Evolutionary conservation across 129 eudicot species (phyloP).

Genomic region (Ambrosia artemisiifolia): DNA sequence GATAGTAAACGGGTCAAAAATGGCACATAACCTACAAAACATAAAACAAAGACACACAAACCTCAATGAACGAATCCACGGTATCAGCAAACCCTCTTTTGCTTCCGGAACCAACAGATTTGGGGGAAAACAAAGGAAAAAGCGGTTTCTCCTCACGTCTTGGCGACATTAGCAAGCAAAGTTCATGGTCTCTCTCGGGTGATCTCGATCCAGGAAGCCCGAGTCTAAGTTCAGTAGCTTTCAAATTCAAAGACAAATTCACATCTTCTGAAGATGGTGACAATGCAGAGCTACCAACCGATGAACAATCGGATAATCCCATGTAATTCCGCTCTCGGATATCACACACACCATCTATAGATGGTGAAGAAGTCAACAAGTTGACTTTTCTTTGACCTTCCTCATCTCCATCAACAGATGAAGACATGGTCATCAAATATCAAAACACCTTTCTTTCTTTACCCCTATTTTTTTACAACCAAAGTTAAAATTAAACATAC

Average conservation of each 20-base stretch:
- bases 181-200: constrained; percentile 33
- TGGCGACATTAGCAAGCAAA: constrained; percentile 18
- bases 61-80: constrained; percentile 38
- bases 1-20: no score
- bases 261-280: constrained; percentile 32
- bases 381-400: constrained; percentile 40
- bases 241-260: constrained; percentile 37
- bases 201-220: constrained; percentile 65
- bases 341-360: constrained; percentile 33
- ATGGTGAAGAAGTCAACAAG: constrained; percentile 43
- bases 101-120: constrained; percentile 33
- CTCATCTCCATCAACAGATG: constrained; percentile 41
- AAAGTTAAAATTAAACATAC: not conserved
- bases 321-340: constrained; percentile 47
- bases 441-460: not conserved
- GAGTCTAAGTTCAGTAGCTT: constrained; percentile 56
- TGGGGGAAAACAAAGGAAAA: constrained; percentile 45
- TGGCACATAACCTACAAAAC: no score
- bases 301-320: constrained; percentile 55
- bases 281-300: constrained; percentile 50
- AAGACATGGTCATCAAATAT: constrained; percentile 41
- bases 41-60: constrained; percentile 15
- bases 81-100: constrained; percentile 57
- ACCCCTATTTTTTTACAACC: not conserved
- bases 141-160: constrained; percentile 46